Evolutionary conservation across 2,329 filamentous ascomycete species (phyloP).

Genomic region (Hymenoscyphus infarciens): DNA sequence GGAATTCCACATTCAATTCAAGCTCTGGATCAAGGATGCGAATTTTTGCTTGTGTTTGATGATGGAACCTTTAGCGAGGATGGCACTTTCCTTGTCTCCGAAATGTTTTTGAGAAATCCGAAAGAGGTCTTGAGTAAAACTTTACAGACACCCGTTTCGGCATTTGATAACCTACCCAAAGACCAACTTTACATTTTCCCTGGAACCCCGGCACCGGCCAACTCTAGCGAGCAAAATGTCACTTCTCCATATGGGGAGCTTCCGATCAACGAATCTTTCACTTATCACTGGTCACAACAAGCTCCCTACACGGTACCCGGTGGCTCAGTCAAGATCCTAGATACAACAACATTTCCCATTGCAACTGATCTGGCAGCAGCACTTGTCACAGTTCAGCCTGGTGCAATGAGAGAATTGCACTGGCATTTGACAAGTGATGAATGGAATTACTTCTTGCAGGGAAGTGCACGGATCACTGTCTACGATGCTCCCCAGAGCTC

Average conservation of each 20-base stretch:
- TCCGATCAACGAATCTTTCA: slow-evolving; percentile 40
- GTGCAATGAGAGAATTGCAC: slow-evolving; percentile 63
- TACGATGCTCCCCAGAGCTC: slow-evolving; percentile 48
- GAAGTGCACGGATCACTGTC: slow-evolving; percentile 53
- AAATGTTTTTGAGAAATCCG: slow-evolving; percentile 27
- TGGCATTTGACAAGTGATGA: slow-evolving; percentile 60
- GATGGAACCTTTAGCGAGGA: slow-evolving; percentile 56
- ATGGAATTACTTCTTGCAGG: slow-evolving; percentile 58
- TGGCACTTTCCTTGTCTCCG: slow-evolving; percentile 50
- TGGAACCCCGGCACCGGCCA: slow-evolving; percentile 45
- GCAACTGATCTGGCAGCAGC: slow-evolving; percentile 53
- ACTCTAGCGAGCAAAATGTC: slow-evolving; percentile 44
- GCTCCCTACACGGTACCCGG: slow-evolving; percentile 47
- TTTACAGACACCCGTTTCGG: slow-evolving; percentile 45
- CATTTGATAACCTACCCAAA: slow-evolving; percentile 45
- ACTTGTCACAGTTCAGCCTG: slow-evolving; percentile 55
- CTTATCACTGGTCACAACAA: slow-evolving; percentile 48
- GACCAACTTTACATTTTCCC: slow-evolving; percentile 52
- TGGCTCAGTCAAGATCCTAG: slow-evolving; percentile 57
- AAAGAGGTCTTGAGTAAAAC: slow-evolving; percentile 53
- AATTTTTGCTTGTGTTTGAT: slow-evolving; percentile 60
- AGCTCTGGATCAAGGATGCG: slow-evolving; percentile 51
- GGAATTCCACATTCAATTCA: slow-evolving; percentile 51
- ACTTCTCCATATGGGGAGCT: slow-evolving; percentile 44
- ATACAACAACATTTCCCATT: slow-evolving; percentile 54